A percentile compares a stretch with the other conserved stretches of the same genome.
These are phyloP conservation scores for Mucor racemosus DNA, from an alignment of 371 early-diverging fungal genomes.

Conservation along the genomic window DNA sequence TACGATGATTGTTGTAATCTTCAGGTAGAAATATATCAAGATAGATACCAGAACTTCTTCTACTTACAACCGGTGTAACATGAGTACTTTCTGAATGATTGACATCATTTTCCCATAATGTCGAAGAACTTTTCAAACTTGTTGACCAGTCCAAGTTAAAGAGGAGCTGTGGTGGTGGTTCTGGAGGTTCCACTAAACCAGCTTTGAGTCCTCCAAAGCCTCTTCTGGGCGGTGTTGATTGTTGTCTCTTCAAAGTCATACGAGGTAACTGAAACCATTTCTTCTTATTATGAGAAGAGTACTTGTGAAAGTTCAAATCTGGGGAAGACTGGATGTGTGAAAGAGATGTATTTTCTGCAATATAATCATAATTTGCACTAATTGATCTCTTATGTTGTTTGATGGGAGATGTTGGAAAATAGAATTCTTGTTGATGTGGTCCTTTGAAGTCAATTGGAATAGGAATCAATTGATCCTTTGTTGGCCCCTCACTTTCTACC, in stretches of 20 bases:
- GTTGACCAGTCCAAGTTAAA: slow-evolving; percentile 26
- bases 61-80: slow-evolving; percentile 9
- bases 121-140: not conserved
- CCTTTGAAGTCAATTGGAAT: not conserved
- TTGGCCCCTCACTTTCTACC: not conserved
- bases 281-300: not conserved
- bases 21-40: not conserved
- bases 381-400: slow-evolving; percentile 9
- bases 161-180: slow-evolving; percentile 29
- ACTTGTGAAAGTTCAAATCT: not conserved
- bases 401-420: not conserved
- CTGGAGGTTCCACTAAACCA: slow-evolving; percentile 28
- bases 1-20: not conserved
- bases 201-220: slow-evolving; percentile 16
- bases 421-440: not conserved
- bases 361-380: slow-evolving; percentile 9
- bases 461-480: slow-evolving; percentile 13
- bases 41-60: not conserved
- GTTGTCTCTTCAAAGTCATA: slow-evolving; percentile 13
- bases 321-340: not conserved
- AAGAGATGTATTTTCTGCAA: not conserved
- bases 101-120: slow-evolving; percentile 8
- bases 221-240: slow-evolving; percentile 17
- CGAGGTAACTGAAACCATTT: slow-evolving; percentile 21
- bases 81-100: slow-evolving; percentile 14